Evolutionary conservation across 192 early-diverging fungal species (phyloP), one percentile per base, ranked within the genome.

Genomic region (Coemansia sp.): DNA sequence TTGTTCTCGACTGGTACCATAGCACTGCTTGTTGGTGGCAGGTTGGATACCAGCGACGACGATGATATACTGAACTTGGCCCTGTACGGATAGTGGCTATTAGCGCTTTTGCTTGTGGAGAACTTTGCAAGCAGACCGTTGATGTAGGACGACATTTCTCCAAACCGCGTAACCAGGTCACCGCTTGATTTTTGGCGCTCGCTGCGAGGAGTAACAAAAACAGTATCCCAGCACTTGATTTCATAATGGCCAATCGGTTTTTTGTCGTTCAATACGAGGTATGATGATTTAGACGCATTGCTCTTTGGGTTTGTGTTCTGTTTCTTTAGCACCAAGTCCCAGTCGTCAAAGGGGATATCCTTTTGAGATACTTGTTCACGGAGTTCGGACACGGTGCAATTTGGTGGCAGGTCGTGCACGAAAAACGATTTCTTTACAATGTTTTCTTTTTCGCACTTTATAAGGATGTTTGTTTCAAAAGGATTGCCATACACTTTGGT

Each of bases 401-500:
- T 67, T 6, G 65, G 58, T 6, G 57, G 17, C 4, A 67, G 48
- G 14, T 67, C 58, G 53, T 67, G 65, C 13, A 67, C 20, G 23
- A 67, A 67, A 13, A 60, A 67, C 25, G 65, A 67, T 17, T 67
- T 52, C 0, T 55, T 11, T 3, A 46, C 27, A 2, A 40, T 11
- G 5, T 25, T 18, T 11, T 38, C 4, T 23, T 20, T 19, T 2
- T 51, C 11, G 37, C 48, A 50, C 14, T 54, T 44, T 18, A 67
- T 48, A 15, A 67, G 41, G 1, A 67, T 37, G 42, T 55, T 67
- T 13, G 58, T 46, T 36, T 67, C 65, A 10, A 67, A 60, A 3
- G 58, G 65, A 22, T 59, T 60, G 9, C 53, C 58, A n/a, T 53
- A 28, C 4, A 17, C 15, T 15, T 46, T 28, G 43, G 9, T 26